A percentile compares a stretch with the other conserved stretches of the same genome.
These are phyloP conservation scores for Mrakia frigida DNA, from an alignment of 768 basidiomycete species.

Conservation along the genomic window DNA sequence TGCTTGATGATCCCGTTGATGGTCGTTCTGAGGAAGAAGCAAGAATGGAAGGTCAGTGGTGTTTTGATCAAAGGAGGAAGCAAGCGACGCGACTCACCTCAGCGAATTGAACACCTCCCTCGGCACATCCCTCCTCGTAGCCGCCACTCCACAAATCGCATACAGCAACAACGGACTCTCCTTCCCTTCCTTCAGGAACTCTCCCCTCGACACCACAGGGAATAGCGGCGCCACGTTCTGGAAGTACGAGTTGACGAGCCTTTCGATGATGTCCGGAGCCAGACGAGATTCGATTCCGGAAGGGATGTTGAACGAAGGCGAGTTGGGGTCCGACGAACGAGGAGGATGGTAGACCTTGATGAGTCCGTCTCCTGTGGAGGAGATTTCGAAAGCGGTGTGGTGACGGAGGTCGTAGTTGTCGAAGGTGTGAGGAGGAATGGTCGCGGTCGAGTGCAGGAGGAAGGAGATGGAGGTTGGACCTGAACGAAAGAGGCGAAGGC, in stretches of 20 bases:
- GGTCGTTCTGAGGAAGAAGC: slow-evolving; percentile 53
- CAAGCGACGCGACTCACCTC: slow-evolving; percentile 35
- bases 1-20: slow-evolving; percentile 81
- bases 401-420: slow-evolving; percentile 82
- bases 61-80: background rate
- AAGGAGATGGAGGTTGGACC: slow-evolving; percentile 84
- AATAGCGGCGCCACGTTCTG: slow-evolving; percentile 76
- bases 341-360: slow-evolving; percentile 51
- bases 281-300: slow-evolving; percentile 38
- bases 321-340: background rate
- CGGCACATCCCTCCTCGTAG: slow-evolving; percentile 67
- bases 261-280: slow-evolving; percentile 63
- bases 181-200: slow-evolving; percentile 74
- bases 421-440: slow-evolving; percentile 76
- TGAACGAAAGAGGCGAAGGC: background rate
- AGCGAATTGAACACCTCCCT: slow-evolving; percentile 81
- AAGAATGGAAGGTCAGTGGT: background rate
- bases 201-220: slow-evolving; percentile 79
- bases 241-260: slow-evolving; percentile 87
- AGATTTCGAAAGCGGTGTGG: slow-evolving; percentile 79
- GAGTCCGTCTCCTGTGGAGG: slow-evolving; percentile 75
- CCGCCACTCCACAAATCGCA: slow-evolving; percentile 87
- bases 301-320: slow-evolving; percentile 1
- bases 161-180: slow-evolving; percentile 77
- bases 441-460: slow-evolving; percentile 81